A percentile compares a stretch with the other conserved stretches of the same genome.
These are phyloP conservation scores for Monosporascus sp. DNA, from an alignment of 2,329 filamentous ascomycete genomes.

Conservation along the genomic window DNA sequence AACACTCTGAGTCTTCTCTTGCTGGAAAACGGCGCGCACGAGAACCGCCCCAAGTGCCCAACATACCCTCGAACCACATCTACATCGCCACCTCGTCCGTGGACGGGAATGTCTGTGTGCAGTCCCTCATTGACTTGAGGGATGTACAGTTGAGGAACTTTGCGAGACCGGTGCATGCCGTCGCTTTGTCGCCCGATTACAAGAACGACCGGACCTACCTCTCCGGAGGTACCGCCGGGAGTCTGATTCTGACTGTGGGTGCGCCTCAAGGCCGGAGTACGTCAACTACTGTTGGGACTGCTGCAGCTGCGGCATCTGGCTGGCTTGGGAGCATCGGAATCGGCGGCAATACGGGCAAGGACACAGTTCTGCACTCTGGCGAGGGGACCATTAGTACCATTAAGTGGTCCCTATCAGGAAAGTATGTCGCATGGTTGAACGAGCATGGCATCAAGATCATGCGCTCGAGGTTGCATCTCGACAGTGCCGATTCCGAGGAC, in stretches of 20 bases:
- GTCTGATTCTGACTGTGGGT: conserved; percentile 78
- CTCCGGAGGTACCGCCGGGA: conserved; percentile 83
- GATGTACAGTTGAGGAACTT: conserved; percentile 93
- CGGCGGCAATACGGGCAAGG: conserved; percentile 71
- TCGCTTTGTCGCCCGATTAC: conserved; percentile 92
- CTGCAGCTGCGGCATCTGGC: conserved; percentile 75
- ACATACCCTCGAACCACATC: conserved; percentile 81
- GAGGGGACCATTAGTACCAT: conserved; percentile 89
- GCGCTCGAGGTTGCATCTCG: conserved; percentile 79
- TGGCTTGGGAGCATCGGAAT: conserved; percentile 90
- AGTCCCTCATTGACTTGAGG: conserved; percentile 78
- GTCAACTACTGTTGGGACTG: conserved; percentile 79
- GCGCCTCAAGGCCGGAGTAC: conserved; percentile 76
- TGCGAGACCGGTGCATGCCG: conserved; percentile 83
- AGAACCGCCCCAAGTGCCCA: conserved; percentile 55
- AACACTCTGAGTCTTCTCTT: conserved; percentile 37
- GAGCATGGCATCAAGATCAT: conserved; percentile 98
- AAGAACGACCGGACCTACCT: conserved; percentile 84
- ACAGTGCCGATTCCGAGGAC: conserved; percentile 68
- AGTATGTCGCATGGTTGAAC: conserved; percentile 91
- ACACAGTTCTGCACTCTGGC: conserved; percentile 82
- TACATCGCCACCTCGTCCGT: conserved; percentile 91
- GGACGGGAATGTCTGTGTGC: conserved; percentile 91
- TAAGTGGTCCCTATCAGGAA: conserved; percentile 90
- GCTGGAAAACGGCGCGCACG: conserved; percentile 26